These are phyloP conservation scores for Spinacia oleracea DNA, from an alignment of 179 eudicot genomes.

Conservation along the genomic window DNA sequence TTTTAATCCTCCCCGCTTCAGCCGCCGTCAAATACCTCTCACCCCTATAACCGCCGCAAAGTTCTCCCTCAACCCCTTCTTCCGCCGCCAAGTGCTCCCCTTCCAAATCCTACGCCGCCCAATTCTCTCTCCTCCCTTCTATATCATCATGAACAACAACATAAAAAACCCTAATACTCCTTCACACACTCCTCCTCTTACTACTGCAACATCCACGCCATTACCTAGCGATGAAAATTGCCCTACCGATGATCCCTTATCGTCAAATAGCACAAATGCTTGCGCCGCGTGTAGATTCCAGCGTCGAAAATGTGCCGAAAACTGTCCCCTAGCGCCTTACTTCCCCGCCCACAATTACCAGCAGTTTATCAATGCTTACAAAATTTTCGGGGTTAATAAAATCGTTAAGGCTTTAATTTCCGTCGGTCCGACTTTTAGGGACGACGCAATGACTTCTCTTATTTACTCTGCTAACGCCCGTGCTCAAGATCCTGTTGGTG, in stretches of 20 bases:
- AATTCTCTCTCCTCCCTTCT: neutral
- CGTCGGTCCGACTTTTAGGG: neutral
- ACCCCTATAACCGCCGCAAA: no score
- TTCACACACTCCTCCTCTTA: neutral
- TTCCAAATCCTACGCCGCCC: neutral
- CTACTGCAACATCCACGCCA: no score
- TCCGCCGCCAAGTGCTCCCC: neutral
- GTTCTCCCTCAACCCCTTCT: neutral
- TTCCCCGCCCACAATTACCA: neutral
- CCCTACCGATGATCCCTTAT: no score
- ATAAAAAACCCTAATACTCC: neutral
- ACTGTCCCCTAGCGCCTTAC: neutral
- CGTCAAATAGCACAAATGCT: neutral
- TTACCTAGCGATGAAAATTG: no score
- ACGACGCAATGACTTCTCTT: neutral
- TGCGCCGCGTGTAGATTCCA: constrained; percentile 1
- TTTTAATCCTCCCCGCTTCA: no score
- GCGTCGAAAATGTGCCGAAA: neutral
- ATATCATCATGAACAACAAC: neutral
- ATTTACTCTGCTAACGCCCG: neutral
- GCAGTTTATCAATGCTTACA: neutral
- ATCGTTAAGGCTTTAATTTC: neutral
- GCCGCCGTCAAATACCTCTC: no score
- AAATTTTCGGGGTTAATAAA: neutral
- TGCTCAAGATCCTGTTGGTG: neutral